phyloP scores from a whole-genome alignment of 345 rosid species.

The Heritiera fomes region DNA sequence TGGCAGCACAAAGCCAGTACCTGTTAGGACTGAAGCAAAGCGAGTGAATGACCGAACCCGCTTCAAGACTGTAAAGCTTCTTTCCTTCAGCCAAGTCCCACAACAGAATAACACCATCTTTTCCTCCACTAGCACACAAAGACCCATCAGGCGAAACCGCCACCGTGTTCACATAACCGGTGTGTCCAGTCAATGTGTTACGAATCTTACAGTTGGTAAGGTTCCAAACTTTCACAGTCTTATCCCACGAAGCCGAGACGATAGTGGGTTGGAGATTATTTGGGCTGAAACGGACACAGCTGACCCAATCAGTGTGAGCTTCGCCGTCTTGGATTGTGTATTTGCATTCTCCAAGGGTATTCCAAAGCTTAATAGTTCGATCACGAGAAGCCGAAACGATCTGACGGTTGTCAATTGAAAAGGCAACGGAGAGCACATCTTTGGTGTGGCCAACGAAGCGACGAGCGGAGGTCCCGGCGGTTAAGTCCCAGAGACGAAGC shows the following conservation, averaged over 20 bases:
- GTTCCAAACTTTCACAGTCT: slow-evolving; percentile 93
- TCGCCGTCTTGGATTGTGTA: slow-evolving; percentile 92
- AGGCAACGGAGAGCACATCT: slow-evolving; percentile 92
- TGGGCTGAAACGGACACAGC: slow-evolving; percentile 94
- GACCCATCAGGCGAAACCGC: slow-evolving; percentile 98
- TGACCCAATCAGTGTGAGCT: slow-evolving; percentile 87
- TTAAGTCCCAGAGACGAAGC: slow-evolving; percentile 97
- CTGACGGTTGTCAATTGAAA: slow-evolving; percentile 95
- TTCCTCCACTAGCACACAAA: slow-evolving; percentile 91
- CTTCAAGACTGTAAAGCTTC: slow-evolving; percentile 84
- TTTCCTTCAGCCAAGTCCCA: slow-evolving; percentile 99
- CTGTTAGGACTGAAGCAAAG: slow-evolving; percentile 96
- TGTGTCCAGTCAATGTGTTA: slow-evolving; percentile 70
- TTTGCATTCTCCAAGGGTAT: slow-evolving; percentile 96
- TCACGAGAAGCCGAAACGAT: slow-evolving; percentile 97
- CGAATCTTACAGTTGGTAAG: slow-evolving; percentile 86
- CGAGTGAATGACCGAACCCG: slow-evolving; percentile 72
- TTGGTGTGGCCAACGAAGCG: slow-evolving; percentile 95
- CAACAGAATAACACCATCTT: slow-evolving; percentile 81
- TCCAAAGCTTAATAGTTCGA: slow-evolving; percentile 93
- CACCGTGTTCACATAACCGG: slow-evolving; percentile 83
- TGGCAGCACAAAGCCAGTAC: slow-evolving; percentile 98
- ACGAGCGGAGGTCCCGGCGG: slow-evolving; percentile 72
- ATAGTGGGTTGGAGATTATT: slow-evolving; percentile 76
- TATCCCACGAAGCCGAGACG: slow-evolving; percentile 92